phyloP scores from a whole-genome alignment of 1,139 yeast species.

The Yamadazyma oceani region DNA sequence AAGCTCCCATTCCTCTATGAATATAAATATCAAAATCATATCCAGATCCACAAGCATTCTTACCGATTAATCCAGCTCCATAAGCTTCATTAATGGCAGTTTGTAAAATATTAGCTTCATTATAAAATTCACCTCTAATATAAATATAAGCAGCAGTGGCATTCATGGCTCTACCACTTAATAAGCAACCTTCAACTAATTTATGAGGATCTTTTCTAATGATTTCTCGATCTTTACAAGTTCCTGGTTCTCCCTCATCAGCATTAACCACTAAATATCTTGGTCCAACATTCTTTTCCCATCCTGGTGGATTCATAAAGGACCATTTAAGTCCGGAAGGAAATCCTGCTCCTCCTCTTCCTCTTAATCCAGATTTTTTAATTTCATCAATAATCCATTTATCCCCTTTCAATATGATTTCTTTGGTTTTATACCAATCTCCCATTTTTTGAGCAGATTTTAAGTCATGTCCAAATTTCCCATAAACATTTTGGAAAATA shows the following conservation, averaged over 20 bases:
- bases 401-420: slow-evolving; percentile 77
- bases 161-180: slow-evolving; percentile 89
- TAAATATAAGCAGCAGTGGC: slow-evolving; percentile 90
- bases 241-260: slow-evolving; percentile 93
- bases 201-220: slow-evolving; percentile 89
- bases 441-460: slow-evolving; percentile 78
- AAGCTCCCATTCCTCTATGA: slow-evolving; percentile 92
- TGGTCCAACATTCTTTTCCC: slow-evolving; percentile 87
- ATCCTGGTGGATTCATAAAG: slow-evolving; percentile 91
- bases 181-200: slow-evolving; percentile 81
- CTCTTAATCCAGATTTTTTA: slow-evolving; percentile 81
- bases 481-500: slow-evolving; percentile 80
- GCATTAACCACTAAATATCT: slow-evolving; percentile 86
- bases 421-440: slow-evolving; percentile 90
- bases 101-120: slow-evolving; percentile 72
- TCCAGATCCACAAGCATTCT: slow-evolving; percentile 84
- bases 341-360: slow-evolving; percentile 93
- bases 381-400: slow-evolving; percentile 86
- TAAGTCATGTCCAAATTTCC: slow-evolving; percentile 70
- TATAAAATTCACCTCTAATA: slow-evolving; percentile 85
- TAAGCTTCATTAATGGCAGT: slow-evolving; percentile 84
- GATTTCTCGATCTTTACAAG: slow-evolving; percentile 88
- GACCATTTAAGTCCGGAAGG: slow-evolving; percentile 91
- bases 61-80: slow-evolving; percentile 74
- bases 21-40: slow-evolving; percentile 77